Conservation (phyloP, 2,329 filamentous ascomycete genomes). For the Aspergillus fumigatiaffinis region DNA sequence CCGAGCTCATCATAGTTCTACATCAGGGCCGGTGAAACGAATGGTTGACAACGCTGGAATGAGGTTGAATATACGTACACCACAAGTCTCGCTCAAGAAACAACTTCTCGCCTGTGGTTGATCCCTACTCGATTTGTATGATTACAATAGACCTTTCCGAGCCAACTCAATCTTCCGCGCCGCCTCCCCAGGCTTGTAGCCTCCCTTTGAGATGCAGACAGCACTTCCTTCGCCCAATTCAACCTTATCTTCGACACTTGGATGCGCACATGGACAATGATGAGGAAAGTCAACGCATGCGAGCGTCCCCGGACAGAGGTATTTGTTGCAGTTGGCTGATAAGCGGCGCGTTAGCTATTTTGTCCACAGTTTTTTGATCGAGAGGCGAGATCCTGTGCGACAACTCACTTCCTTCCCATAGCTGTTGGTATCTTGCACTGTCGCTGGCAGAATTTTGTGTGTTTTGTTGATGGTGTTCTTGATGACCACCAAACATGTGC, state of each 20-base stretch:
- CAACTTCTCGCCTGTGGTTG: neutral
- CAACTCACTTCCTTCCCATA: conserved; percentile 62
- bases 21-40: neutral
- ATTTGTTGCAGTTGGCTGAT: conserved; percentile 81
- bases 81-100: neutral
- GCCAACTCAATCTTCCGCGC: conserved; percentile 48
- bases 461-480: conserved; percentile 55
- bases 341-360: neutral
- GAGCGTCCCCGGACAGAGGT: conserved; percentile 89
- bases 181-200: conserved; percentile 45
- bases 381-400: neutral
- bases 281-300: conserved; percentile 95
- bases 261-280: conserved; percentile 90
- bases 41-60: neutral
- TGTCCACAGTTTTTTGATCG: neutral
- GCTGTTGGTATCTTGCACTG: conserved; percentile 70
- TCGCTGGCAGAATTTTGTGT: conserved; percentile 79
- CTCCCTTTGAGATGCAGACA: conserved; percentile 47
- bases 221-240: conserved; percentile 51
- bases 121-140: neutral
- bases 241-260: conserved; percentile 71
- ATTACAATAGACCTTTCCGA: conserved; percentile 46
- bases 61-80: neutral
- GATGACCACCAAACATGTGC: conserved; percentile 77
- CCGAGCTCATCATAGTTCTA: neutral